Evolutionary conservation across 2,329 filamentous ascomycete genomes (phyloP), one percentile per base, ranked within the genome.

Genomic region (Aspergillus clavatus): DNA sequence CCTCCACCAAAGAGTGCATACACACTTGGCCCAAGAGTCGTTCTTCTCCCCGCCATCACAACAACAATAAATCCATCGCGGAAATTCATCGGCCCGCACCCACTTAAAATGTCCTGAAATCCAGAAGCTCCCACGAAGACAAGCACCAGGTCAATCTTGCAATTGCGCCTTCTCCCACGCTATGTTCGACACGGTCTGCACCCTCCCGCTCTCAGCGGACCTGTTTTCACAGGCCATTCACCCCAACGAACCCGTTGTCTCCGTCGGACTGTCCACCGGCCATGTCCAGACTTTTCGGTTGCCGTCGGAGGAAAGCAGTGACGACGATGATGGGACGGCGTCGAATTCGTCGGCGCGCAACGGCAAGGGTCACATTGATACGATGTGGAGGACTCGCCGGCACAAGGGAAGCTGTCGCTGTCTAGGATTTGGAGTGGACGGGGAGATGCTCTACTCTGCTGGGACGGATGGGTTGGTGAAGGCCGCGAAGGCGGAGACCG

Each of bases 401-500:
- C 93, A 98, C 72, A 95, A 95, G 74, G 91, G 89, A 10, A 96
- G 89, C 75, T 97, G 91, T 64, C 80, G 93, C 42, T 84, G 82
- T 48, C 72, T 97, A 44, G 82, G 78, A 4, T 97, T 90, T 69
- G 84, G 82, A 53, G 69, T 81, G 46, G 90, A 96, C 64, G 93
- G 91, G 12, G 73, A 80, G 53, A 76, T 83, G 74, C 69, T 77
- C 71, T 82, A 75, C 55, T 77, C 74, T 16, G 74, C 78, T 3
- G 81, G 81, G 33, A 81, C 79, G 7, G 81, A 84, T 63, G 81
- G 80, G 38, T 67, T 84, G 35, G 75, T 84, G 43, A 84, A 84
- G 60, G 75, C 74, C 31, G 82, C 81, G 19, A 75, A 74, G 51
- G 69, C 72, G 10, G 73, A 75, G 57, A 83, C 76, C 0, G 81